Conservation (phyloP, 192 early-diverging fungal species). For the Spinellus fusiger region DNA sequence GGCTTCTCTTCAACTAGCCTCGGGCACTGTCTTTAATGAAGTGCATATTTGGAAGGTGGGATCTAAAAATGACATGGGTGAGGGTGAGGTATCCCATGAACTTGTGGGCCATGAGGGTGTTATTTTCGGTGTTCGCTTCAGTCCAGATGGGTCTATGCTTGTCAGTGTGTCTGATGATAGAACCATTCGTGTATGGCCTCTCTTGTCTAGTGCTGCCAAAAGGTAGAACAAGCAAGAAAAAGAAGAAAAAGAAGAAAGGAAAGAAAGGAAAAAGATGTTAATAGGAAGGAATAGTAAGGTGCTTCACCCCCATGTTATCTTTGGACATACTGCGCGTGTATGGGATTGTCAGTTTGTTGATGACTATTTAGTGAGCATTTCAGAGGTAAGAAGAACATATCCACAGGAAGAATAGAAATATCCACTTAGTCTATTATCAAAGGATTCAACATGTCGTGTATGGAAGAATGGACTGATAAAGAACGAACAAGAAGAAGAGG, state of each 20-base stretch:
- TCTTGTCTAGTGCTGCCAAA: too few relatives aligned
- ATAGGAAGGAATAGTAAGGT: too few relatives aligned
- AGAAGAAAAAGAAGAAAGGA: neutral
- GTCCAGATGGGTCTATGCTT: constrained; percentile 45
- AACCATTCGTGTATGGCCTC: constrained; percentile 70
- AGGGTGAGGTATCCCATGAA: constrained; percentile 37
- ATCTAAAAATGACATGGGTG: constrained; percentile 28
- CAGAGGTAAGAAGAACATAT: constrained; percentile 43
- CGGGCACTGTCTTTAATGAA: constrained; percentile 83
- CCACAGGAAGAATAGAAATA: neutral
- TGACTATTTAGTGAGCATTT: constrained; percentile 56
- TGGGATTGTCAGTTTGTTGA: constrained; percentile 70
- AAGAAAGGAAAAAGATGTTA: neutral
- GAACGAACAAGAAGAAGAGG: constrained; percentile 18
- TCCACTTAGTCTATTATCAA: neutral
- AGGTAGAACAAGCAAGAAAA: neutral
- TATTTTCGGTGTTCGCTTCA: constrained; percentile 71
- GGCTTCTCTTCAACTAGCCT: constrained; percentile 49
- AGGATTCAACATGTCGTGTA: constrained; percentile 72
- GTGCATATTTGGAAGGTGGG: constrained; percentile 64
- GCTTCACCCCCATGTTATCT: constrained; percentile 32
- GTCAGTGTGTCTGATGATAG: constrained; percentile 81
- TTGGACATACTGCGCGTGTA: constrained; percentile 72
- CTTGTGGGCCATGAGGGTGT: constrained; percentile 68
- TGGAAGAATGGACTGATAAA: constrained; percentile 52